Conservation (phyloP, 2,329 filamentous ascomycete species). For the Incumbomyces lentus region DNA sequence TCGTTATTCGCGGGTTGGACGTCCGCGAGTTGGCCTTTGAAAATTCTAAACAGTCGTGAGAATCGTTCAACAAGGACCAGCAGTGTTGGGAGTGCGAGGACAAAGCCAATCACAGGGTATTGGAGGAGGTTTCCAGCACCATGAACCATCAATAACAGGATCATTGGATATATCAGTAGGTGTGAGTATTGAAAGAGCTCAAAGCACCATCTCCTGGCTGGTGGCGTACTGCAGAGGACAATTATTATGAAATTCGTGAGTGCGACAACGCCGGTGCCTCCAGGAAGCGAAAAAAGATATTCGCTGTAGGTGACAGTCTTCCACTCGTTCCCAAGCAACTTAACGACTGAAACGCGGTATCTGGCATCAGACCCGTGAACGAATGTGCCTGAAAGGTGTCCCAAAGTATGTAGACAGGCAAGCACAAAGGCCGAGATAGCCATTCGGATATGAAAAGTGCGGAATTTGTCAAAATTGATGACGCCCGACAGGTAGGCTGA, state of each 20-base stretch:
- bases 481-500: constrained; percentile 1
- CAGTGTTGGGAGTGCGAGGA: background rate
- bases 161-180: constrained; percentile 2
- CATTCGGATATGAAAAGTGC: constrained; percentile 4
- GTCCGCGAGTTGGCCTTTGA: background rate
- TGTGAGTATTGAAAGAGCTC: constrained; percentile 1
- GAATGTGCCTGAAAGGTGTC: background rate
- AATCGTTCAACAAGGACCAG: background rate
- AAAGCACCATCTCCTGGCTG: background rate
- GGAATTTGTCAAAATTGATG: constrained; percentile 3
- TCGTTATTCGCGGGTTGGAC: constrained; percentile 1
- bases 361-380: background rate
- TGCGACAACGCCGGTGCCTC: constrained; percentile 1
- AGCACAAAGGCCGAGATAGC: constrained; percentile 1
- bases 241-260: constrained; percentile 1
- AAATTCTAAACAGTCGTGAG: background rate
- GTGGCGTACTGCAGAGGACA: background rate
- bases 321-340: background rate
- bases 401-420: background rate
- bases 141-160: constrained; percentile 1
- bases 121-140: background rate
- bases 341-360: background rate
- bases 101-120: constrained; percentile 1
- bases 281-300: background rate
- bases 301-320: background rate